Evolutionary conservation across 2,329 filamentous ascomycete genomes (phyloP).

Genomic region (Trichophyton verrucosum): DNA sequence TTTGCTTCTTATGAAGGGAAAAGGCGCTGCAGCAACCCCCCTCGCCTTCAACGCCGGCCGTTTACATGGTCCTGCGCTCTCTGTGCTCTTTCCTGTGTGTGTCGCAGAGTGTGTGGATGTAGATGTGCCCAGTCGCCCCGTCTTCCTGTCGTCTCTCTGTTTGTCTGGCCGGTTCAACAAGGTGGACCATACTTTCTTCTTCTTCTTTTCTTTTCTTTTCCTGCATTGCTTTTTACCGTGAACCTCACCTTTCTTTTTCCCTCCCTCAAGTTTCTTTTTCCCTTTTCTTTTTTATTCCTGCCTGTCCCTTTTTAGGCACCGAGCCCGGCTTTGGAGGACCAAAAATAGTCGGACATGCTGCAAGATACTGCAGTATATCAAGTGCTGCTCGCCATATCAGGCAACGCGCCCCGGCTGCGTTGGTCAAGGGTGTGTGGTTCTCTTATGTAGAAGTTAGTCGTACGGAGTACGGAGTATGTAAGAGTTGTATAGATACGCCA

Average conservation of each 20-base stretch:
- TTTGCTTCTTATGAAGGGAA: not conserved
- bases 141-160: not conserved
- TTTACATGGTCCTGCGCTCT: not conserved
- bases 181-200: slow-evolving; percentile 3
- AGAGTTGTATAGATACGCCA: not conserved
- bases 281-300: not conserved
- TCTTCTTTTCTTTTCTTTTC: not conserved
- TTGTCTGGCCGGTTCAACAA: slow-evolving; percentile 1
- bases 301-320: slow-evolving; percentile 1
- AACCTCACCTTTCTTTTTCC: slow-evolving; percentile 3
- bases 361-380: slow-evolving; percentile 2
- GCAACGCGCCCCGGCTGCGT: slow-evolving; percentile 2
- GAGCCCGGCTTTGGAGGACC: slow-evolving; percentile 2
- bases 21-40: not conserved
- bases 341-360: slow-evolving; percentile 3
- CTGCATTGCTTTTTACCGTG: slow-evolving; percentile 5
- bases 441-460: not conserved
- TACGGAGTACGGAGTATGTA: not conserved
- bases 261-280: not conserved
- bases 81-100: not conserved
- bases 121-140: slow-evolving; percentile 1
- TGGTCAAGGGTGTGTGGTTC: not conserved
- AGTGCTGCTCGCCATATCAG: slow-evolving; percentile 2
- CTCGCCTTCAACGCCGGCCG: not conserved
- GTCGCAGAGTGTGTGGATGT: not conserved